Evolutionary conservation across 106 monocot species (phyloP), one percentile per base, ranked within the genome.

Genomic region (Platanthera zijinensis): DNA sequence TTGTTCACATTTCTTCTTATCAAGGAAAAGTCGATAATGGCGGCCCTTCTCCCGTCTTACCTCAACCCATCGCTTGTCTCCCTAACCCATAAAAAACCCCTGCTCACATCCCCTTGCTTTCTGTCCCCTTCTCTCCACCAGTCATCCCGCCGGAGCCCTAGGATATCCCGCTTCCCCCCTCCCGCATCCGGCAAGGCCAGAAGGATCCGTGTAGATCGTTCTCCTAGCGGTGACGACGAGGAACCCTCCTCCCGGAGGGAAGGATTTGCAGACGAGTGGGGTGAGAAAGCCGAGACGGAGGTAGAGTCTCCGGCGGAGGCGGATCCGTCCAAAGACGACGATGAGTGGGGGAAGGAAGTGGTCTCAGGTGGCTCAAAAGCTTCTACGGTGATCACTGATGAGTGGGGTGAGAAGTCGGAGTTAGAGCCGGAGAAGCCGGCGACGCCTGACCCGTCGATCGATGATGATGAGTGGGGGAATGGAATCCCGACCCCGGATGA

Each of bases 351-450:
- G 53, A 25, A 47, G 15, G 67, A 68, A 52, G 70, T 3, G 48
- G 9, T 15, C 48, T 48, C 70, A 47, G 59, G n/a, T 8, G 54
- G 8, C 15, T 8, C 73, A 3, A 13, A 15, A 39, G n/a, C 4
- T 17, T 21, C 15, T 6, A 1, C 84, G 1, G 56, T 75, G 25
- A 81, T 84, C 78, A 51, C 84, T 21, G 87, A 87, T 75, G 87
- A 88, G 80, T 84, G 82, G 87, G 84, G 87, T 8, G 87, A 82
- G 71, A 74, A 57, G 64, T 50, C 77, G 51, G 84, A 75, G 45
- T 67, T 52, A 28, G 84, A 81, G 73, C 59, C 67, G 57, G 82
- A 82, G 73, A 30, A 59, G 72, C 74, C 64, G n/a, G 66, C 66
- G 39, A 45, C 5, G 64, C 74, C 32, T 59, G 46, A 46, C 21